phyloP scores from a whole-genome alignment of 192 early-diverging fungal species.

The Podila verticillata region DNA sequence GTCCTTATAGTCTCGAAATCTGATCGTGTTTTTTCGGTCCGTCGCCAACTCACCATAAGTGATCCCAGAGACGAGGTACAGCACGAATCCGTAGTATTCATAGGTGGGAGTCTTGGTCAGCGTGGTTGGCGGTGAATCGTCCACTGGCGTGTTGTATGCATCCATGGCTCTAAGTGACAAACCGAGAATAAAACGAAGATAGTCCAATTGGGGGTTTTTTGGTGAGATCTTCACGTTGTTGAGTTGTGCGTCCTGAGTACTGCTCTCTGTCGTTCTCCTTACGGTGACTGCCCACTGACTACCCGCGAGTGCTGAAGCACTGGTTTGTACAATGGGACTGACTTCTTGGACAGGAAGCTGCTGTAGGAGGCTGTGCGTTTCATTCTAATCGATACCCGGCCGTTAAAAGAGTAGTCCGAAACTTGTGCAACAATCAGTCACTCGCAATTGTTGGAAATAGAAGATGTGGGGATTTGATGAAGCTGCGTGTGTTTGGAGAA shows the following conservation, averaged over 20 bases:
- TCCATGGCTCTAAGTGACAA: constrained; percentile 20
- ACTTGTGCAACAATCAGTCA: background rate
- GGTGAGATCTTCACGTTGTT: background rate
- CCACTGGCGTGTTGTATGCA: constrained; percentile 18
- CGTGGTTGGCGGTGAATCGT: constrained; percentile 51
- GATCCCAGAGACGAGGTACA: constrained; percentile 83
- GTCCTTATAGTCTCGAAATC: background rate
- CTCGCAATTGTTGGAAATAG: background rate
- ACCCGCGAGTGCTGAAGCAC: constrained; percentile 33
- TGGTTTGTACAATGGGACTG: constrained; percentile 30
- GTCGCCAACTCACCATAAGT: constrained; percentile 59
- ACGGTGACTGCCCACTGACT: constrained; percentile 32
- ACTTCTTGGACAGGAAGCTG: constrained; percentile 45
- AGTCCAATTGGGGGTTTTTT: background rate
- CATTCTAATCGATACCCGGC: constrained; percentile 21
- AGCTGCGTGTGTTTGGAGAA: background rate
- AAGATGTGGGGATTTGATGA: background rate
- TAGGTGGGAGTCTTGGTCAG: constrained; percentile 75
- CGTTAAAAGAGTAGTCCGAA: too few relatives aligned
- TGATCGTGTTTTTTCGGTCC: background rate
- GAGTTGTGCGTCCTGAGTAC: background rate
- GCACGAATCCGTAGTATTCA: constrained; percentile 91
- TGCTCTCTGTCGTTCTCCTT: background rate
- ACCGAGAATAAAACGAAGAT: background rate
- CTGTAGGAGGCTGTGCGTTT: constrained; percentile 49